Evolutionary conservation across 257 asterid genomes (phyloP).

Genomic region (Solanum phureja): DNA sequence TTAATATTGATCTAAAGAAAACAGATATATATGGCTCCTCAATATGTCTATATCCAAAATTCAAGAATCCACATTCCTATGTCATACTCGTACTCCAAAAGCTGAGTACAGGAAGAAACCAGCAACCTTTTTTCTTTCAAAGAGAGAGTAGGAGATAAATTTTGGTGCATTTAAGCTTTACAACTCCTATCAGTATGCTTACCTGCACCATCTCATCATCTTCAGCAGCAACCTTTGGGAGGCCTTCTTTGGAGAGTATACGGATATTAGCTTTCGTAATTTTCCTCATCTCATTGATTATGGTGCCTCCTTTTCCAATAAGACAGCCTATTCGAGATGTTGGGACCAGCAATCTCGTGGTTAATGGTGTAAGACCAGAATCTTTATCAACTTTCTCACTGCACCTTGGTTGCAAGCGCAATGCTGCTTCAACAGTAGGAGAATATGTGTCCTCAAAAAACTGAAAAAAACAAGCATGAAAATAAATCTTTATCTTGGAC

Average conservation of each 20-base stretch:
- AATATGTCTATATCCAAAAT: not conserved
- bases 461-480: conserved; percentile 19
- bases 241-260: conserved; percentile 72
- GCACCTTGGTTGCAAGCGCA: conserved; percentile 92
- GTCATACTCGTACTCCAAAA: not conserved
- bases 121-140: not conserved
- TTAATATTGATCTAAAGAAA: not conserved
- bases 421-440: conserved; percentile 82
- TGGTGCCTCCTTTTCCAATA: conserved; percentile 95
- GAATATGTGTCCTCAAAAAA: conserved; percentile 60
- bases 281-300: conserved; percentile 88
- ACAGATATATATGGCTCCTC: not conserved
- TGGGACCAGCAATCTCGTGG: conserved; percentile 81
- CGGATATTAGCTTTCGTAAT: conserved; percentile 86
- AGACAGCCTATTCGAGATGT: conserved; percentile 84
- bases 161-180: conserved; percentile 2
- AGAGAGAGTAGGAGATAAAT: not conserved
- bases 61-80: not conserved
- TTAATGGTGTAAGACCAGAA: conserved; percentile 75
- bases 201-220: conserved; percentile 99
- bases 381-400: conserved; percentile 90
- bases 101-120: not conserved
- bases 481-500: not conserved
- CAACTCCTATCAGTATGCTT: conserved; percentile 3
- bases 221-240: conserved; percentile 85